Base-by-base conservation (phyloP, 2,329 filamentous ascomycete genomes). In the Xenoacremonium recifei region DNA sequence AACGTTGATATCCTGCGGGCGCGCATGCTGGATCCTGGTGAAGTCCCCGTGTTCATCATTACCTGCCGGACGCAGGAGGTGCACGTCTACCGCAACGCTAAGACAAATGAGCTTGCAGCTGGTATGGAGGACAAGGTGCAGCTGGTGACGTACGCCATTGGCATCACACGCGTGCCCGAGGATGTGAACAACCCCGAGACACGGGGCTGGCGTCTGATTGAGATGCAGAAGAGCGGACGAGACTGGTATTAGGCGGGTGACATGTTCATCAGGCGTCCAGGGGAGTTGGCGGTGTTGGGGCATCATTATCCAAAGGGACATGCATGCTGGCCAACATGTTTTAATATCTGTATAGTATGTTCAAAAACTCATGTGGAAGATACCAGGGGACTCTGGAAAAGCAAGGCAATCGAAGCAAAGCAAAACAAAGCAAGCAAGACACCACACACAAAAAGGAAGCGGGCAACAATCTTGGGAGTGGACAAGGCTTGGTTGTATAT, bases 91-190 rank as follows among this genome's bases (percentile, higher is more conserved):
- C 82, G 87, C 49, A 95, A 97, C 53, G 83, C 85, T 44, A 97
- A 99, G 77, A 85, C 85, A 1, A 85, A 85, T 50, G 77, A 96
- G 66, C 80, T 99, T 35, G 91, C 92, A 3, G 92, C 92, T 11
- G 93, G 93, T 32, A 97, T 96, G 90, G 93, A 99, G 68, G 93
- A 99, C 70, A 95, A 91, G 71, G 93, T 99, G 18, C 93, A 99
- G 70, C 84, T 96, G 55, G 93, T 99, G 54, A 97, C 93, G 3
- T 99, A 99, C 62, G 93, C 92, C 50, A 97, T 99, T 55, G 93
- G 93, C 57, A 87, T 99, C 47, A 99, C 93, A 4, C 79, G 93
- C 52, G 83, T 95, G 46, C 85, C 93, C 3, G 93, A 99, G 63
- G 93, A 99, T 56, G 92, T 97, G 54, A 92, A 85, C 74, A 97